These are phyloP conservation scores for Gamsiella multidivaricata DNA, from an alignment of 192 early-diverging fungal genomes.

Conservation along the genomic window DNA sequence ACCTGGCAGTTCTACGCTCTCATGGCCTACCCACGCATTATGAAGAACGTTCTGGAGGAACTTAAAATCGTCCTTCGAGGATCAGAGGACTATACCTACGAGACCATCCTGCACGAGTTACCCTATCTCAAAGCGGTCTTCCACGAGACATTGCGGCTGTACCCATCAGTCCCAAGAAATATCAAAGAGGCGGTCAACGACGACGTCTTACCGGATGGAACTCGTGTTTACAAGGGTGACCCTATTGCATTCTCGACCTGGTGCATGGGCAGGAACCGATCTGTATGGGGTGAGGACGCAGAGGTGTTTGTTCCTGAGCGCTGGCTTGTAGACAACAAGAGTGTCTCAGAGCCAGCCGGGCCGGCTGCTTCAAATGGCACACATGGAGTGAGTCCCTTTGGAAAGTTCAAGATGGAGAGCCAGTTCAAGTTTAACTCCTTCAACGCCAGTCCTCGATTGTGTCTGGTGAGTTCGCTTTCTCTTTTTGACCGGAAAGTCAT, in stretches of 20 bases:
- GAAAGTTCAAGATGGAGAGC: constrained; percentile 28
- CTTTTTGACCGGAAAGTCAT: too few relatives aligned
- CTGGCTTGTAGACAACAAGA: constrained; percentile 43
- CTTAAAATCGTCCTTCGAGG: constrained; percentile 19
- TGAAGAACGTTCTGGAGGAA: constrained; percentile 39
- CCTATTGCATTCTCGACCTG: constrained; percentile 49
- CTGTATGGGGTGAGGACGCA: constrained; percentile 59
- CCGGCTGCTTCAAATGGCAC: neutral
- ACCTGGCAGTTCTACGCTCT: constrained; percentile 46
- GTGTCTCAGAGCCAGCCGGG: neutral
- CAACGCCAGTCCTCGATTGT: constrained; percentile 65
- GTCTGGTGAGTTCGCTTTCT: constrained; percentile 5
- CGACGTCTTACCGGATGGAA: constrained; percentile 57
- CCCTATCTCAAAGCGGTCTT: constrained; percentile 63
- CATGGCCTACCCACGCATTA: constrained; percentile 38
- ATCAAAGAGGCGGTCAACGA: constrained; percentile 50
- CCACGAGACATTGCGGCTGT: constrained; percentile 63
- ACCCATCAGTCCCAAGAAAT: constrained; percentile 68
- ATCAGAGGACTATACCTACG: constrained; percentile 12
- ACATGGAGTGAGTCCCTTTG: constrained; percentile 27
- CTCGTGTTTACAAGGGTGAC: constrained; percentile 61
- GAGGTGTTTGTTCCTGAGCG: constrained; percentile 67
- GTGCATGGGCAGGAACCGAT: constrained; percentile 28
- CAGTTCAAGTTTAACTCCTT: constrained; percentile 65
- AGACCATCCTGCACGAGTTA: constrained; percentile 45